Conservation (phyloP, 73 alveolate species). For the Paramecium sexaurelia region DNA sequence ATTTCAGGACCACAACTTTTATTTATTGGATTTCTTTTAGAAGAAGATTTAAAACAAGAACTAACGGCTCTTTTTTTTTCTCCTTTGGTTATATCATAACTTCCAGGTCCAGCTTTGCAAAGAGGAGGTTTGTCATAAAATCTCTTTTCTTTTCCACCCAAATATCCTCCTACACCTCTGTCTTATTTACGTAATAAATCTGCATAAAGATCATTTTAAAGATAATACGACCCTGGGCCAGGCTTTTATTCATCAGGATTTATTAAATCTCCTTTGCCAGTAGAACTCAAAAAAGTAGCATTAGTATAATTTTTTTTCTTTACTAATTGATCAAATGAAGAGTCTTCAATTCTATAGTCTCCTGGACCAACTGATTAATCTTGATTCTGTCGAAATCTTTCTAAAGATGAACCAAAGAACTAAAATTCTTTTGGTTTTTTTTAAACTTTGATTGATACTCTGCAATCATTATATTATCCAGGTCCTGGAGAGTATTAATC, state of each 20-base stretch:
- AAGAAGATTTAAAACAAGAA: slow-evolving; percentile 33
- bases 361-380: neutral
- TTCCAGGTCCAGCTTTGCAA: slow-evolving; percentile 52
- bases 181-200: slow-evolving; percentile 1
- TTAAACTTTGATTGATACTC: slow-evolving; percentile 6
- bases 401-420: slow-evolving; percentile 56
- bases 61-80: slow-evolving; percentile 34
- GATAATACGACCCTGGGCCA: slow-evolving; percentile 39
- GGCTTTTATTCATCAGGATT: neutral
- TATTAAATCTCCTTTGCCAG: neutral
- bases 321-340: neutral
- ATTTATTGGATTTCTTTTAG: neutral
- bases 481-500: slow-evolving; percentile 44
- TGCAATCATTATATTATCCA: neutral
- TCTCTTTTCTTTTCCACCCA: slow-evolving; percentile 4
- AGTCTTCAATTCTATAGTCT: neutral
- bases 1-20: slow-evolving; percentile 33
- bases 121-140: neutral
- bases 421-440: neutral
- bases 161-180: neutral
- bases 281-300: slow-evolving; percentile 46
- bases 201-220: neutral
- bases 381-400: neutral
- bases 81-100: slow-evolving; percentile 8
- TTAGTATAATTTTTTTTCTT: slow-evolving; percentile 40